phyloP scores from a whole-genome alignment of 257 asterid genomes.

The Solanum okadae region DNA sequence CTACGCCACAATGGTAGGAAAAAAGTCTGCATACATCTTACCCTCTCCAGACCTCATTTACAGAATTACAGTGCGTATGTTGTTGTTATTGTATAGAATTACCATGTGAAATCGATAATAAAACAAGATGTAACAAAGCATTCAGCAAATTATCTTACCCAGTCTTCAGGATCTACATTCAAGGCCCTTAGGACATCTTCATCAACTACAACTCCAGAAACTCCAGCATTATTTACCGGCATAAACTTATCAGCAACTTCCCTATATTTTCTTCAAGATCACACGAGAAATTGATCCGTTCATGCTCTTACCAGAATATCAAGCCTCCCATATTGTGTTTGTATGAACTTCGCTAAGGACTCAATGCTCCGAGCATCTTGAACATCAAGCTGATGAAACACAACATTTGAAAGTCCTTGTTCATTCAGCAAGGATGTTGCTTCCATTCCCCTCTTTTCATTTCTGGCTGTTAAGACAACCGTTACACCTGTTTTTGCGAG shows the following conservation, averaged over 20 bases:
- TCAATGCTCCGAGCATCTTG: conserved; percentile 43
- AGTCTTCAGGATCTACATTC: conserved; percentile 42
- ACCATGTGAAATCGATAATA: background rate
- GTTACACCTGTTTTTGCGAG: conserved; percentile 52
- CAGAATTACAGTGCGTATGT: background rate
- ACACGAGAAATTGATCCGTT: background rate
- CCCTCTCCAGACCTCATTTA: background rate
- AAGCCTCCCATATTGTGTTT: conserved; percentile 44
- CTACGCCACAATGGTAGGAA: background rate
- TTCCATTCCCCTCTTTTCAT: conserved; percentile 44
- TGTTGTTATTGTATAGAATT: background rate
- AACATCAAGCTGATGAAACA: conserved; percentile 76
- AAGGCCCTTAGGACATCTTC: conserved; percentile 45
- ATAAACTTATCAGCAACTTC: background rate
- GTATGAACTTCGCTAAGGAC: conserved; percentile 31
- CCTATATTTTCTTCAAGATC: background rate
- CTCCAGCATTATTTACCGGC: conserved; percentile 88
- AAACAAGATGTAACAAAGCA: background rate
- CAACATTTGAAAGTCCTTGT: conserved; percentile 53
- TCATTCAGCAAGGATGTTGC: conserved; percentile 38
- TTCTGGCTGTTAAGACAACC: conserved; percentile 64
- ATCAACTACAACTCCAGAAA: conserved; percentile 63
- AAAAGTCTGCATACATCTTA: too few species aligned
- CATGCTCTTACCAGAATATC: conserved; percentile 51
- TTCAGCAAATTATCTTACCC: conserved; percentile 32